Evolutionary conservation across 202 grass and related monocot species (phyloP), one percentile per base, ranked within the genome.

Genomic region (Carex arenaria): DNA sequence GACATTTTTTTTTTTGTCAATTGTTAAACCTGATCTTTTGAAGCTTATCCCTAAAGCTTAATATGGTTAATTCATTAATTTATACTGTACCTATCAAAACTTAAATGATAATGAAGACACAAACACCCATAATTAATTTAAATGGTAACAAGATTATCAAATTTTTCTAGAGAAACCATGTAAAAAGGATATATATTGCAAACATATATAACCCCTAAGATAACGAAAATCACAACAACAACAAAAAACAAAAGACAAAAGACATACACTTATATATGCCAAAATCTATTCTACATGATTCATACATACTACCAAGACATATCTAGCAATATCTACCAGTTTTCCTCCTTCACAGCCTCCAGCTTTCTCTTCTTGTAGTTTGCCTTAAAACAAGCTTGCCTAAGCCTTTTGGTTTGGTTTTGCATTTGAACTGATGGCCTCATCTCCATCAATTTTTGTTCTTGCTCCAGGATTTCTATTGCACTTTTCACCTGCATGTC

Each of bases 341-440:
- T n/a, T n/a, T n/a, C n/a, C 20, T 19, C 65, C 43, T 81, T 73
- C 81, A 34, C 75, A 17, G 67, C 72, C 78, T 88, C 66, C 32
- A 91, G 87, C 18, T 88, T 85, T 68, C 91, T 93, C 83, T 85
- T 98, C 83, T 95, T 98, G 93, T 93, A 98, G 36, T 84, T 93
- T 47, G 86, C 89, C 86, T 98, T 98, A 86, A 95, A 98, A 84
- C 91, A 98, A 13, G 91, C 91, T 85, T 98, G 93, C 81, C 91
- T 84, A 34, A 95, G 84, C 80, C 88, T 95, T 89, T 88, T 98
- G 0, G 95, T 95, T 60, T 89, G 85, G 63, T 93, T 82, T 26
- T 91, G 60, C 19, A 98, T 80, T 61, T 93, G 56, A 34, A 88
- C 84, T 13, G 78, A 85, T 3, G 93, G 95, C 75, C 52, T 86